Percentiles rank a stretch among this genome's conserved stretches.
Evolutionary conservation across 1,284 basidiomycete species (phyloP).

Genomic region (Ceratobasidium sp.): DNA sequence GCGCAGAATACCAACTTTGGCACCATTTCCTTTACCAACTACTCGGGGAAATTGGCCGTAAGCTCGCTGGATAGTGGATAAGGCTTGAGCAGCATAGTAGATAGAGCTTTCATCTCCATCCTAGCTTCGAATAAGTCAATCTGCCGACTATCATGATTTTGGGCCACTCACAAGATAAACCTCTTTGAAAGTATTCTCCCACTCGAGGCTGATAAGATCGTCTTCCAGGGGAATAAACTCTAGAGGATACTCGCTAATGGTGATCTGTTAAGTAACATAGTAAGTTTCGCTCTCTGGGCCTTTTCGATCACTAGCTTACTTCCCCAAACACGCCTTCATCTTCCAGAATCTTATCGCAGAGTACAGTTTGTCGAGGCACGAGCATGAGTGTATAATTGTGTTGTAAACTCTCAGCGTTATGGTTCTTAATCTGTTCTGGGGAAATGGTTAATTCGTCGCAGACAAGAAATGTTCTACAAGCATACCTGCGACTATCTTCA

Average conservation of each 20-base stretch:
- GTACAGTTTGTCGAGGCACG: constrained; percentile 87
- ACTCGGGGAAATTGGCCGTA: constrained; percentile 94
- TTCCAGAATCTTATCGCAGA: constrained; percentile 85
- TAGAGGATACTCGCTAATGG: constrained; percentile 85
- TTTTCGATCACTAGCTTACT: constrained; percentile 46
- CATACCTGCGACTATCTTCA: constrained; percentile 90
- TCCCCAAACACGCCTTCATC: constrained; percentile 94
- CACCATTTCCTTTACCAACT: constrained; percentile 92
- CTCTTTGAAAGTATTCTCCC: constrained; percentile 84
- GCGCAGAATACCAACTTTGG: constrained; percentile 68
- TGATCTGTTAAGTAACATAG: constrained; percentile 55
- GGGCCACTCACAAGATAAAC: constrained; percentile 75
- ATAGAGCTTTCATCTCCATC: constrained; percentile 94
- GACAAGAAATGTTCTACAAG: constrained; percentile 38
- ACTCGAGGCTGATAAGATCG: constrained; percentile 89
- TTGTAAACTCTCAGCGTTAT: constrained; percentile 66
- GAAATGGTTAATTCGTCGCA: neutral
- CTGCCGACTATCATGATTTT: constrained; percentile 48
- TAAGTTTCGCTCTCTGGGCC: neutral
- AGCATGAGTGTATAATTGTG: constrained; percentile 91
- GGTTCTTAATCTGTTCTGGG: constrained; percentile 87
- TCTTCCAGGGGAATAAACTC: constrained; percentile 94
- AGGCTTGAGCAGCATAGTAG: constrained; percentile 88
- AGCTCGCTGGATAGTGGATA: constrained; percentile 85
- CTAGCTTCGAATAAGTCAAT: constrained; percentile 56